These are phyloP conservation scores for Ostreobium quekettii DNA, from an alignment of 139 green algal genomes.

Conservation along the genomic window DNA sequence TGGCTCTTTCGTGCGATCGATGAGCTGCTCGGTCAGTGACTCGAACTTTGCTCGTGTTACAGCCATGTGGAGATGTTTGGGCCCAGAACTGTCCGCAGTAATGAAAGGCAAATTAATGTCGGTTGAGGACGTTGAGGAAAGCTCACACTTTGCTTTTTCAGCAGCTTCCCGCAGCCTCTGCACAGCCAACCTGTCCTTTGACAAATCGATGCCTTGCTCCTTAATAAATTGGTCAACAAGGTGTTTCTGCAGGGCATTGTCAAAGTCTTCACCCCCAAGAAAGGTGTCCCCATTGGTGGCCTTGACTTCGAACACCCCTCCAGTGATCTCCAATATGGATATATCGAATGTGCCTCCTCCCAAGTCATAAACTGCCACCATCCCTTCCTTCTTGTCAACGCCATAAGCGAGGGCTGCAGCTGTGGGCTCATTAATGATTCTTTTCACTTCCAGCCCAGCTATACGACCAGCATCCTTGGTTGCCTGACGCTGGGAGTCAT, in stretches of 20 bases:
- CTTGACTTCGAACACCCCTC: constrained; percentile 96
- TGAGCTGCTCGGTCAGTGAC: constrained; percentile 65
- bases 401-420: constrained; percentile 93
- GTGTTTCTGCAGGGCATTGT: constrained; percentile 73
- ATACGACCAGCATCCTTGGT: constrained; percentile 74
- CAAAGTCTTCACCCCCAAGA: constrained; percentile 97
- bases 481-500: constrained; percentile 92
- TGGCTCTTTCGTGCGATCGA: constrained; percentile 88
- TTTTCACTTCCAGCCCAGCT: constrained; percentile 80
- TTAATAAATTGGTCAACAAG: constrained; percentile 36
- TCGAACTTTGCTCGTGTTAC: constrained; percentile 85
- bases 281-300: constrained; percentile 99
- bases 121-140: constrained; percentile 75
- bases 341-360: constrained; percentile 97
- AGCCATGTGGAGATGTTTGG: constrained; percentile 76
- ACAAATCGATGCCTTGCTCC: constrained; percentile 90
- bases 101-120: constrained; percentile 99
- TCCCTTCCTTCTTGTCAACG: constrained; percentile 92
- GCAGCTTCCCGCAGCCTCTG: constrained; percentile 88
- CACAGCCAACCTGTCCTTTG: constrained; percentile 87
- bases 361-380: constrained; percentile 90
- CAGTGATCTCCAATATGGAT: constrained; percentile 96
- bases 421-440: constrained; percentile 99
- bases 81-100: constrained; percentile 79
- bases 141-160: constrained; percentile 97